A percentile compares a stretch with the other conserved stretches of the same genome.
Conservation (phyloP, 2,329 filamentous ascomycete genomes). For the Hypomyces perniciosus region DNA sequence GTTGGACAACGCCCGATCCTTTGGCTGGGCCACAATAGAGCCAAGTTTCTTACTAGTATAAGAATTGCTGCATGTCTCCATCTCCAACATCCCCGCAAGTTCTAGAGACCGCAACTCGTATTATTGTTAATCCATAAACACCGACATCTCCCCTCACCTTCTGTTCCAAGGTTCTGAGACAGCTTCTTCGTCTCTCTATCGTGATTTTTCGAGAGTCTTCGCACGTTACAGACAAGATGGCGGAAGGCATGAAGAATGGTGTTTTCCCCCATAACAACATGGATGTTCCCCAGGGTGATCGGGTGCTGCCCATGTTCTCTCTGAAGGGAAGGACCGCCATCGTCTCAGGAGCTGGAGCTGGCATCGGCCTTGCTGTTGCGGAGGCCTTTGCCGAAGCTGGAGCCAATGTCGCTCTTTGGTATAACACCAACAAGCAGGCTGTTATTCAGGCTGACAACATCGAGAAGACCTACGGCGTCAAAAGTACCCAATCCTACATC, state of each 20-base stretch:
- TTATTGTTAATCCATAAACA: too few relatives aligned
- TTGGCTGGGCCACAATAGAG: too few relatives aligned
- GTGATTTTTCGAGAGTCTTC: neutral
- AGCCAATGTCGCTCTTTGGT: constrained; percentile 67
- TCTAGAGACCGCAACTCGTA: too few relatives aligned
- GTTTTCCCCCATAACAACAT: constrained; percentile 55
- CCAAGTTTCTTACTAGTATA: too few relatives aligned
- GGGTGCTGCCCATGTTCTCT: constrained; percentile 61
- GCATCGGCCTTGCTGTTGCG: constrained; percentile 61
- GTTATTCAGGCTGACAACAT: constrained; percentile 56
- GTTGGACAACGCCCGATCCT: too few relatives aligned
- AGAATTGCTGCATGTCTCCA: too few relatives aligned
- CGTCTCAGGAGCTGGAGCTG: constrained; percentile 59
- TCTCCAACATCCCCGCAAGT: too few relatives aligned
- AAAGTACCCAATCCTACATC: constrained; percentile 42
- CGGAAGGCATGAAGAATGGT: constrained; percentile 37
- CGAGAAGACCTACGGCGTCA: constrained; percentile 59
- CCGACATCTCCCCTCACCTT: neutral
- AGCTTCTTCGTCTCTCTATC: neutral
- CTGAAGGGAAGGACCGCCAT: constrained; percentile 65
- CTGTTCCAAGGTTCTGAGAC: neutral
- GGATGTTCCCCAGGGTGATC: constrained; percentile 37
- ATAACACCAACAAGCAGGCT: constrained; percentile 63
- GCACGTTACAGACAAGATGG: constrained; percentile 23
- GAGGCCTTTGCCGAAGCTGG: constrained; percentile 63